Base-by-base conservation (phyloP, 352 stramenopile species). In the Globisporangium solare region DNA sequence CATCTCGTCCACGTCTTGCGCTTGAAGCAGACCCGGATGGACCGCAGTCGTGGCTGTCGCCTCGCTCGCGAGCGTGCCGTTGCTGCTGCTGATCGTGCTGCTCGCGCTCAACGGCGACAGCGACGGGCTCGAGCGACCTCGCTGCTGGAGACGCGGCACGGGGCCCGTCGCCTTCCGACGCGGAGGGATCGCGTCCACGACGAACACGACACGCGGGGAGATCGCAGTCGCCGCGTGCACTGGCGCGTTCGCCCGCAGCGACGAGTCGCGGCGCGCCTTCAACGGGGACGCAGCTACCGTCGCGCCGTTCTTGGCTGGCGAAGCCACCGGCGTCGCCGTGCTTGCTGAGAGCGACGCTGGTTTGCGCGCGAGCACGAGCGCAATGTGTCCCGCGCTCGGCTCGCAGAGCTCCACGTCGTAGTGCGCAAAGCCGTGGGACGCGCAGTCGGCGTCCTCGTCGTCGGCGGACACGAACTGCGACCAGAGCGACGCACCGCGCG, bases 101-200 rank as follows among this genome's bases (percentile, higher is more conserved):
- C 48, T 58, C 31, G 42, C 51, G 46, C 64, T 68, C 32, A 37
- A 42, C 12, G 58, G 58, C 6, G 58, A 64, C 21, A 54, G 40
- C 3, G 39, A 49, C 2, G 43, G 18, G 24, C 15, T 47, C 46
- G 47, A 20, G 11, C 27, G 51, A 13, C 18, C 21, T 13, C 41
- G 52, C 13, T 67, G 47, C 1, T 67, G 47, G 12, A 56, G 40
- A 10, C 51, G 40, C 7, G 47, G 27, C 10, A 6, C 39, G 17
- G 57, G 48, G 14, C 52, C 50, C 15, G 64, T 66, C 18, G 39
- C 52, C 22, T 63, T 54, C 27, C 66, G 60, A 18, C 57, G 67
- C 41, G 79, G 81, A 13, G 83, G 80, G 8, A 93, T 63, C 12
- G 83, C 83, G 50, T 93, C 83, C 40, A 93, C 53, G 20, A 92